Percentiles rank a stretch among this genome's conserved stretches.
phyloP scores from a whole-genome alignment of 2,329 filamentous ascomycete genomes.

The Aspergillus sp. region DNA sequence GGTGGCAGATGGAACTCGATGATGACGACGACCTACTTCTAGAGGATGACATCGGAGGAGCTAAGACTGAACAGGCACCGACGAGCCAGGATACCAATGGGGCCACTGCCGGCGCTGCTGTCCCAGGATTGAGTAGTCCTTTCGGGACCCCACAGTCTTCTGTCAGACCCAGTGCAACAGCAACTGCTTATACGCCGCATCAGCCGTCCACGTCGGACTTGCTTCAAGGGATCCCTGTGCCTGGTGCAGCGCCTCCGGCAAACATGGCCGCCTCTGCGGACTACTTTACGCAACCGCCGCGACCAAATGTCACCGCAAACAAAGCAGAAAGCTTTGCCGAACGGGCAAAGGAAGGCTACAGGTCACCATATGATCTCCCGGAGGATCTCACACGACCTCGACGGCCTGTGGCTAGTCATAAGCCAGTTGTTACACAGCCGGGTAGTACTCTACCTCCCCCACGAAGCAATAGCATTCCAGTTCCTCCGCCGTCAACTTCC shows the following conservation, averaged over 20 bases:
- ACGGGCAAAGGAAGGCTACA: constrained; percentile 87
- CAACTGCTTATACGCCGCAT: constrained; percentile 54
- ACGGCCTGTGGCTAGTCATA: constrained; percentile 64
- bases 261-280: constrained; percentile 22
- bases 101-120: constrained; percentile 13
- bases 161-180: constrained; percentile 22
- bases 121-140: constrained; percentile 27
- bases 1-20: constrained; percentile 52
- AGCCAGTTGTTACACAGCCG: constrained; percentile 51
- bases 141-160: constrained; percentile 31
- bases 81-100: constrained; percentile 28
- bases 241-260: constrained; percentile 21
- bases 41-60: constrained; percentile 55
- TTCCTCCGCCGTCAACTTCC: constrained; percentile 23
- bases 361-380: constrained; percentile 92
- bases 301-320: constrained; percentile 35
- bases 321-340: constrained; percentile 83
- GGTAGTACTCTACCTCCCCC: constrained; percentile 55
- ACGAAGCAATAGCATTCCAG: constrained; percentile 64
- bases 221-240: constrained; percentile 38
- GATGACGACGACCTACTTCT: constrained; percentile 81
- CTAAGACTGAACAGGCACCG: constrained; percentile 21
- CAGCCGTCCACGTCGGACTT: constrained; percentile 53
- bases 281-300: constrained; percentile 31
- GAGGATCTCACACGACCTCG: constrained; percentile 72